Evolutionary conservation across 2,329 filamentous ascomycete species (phyloP), one percentile per base, ranked within the genome.

Genomic region (Volutella citrinella): DNA sequence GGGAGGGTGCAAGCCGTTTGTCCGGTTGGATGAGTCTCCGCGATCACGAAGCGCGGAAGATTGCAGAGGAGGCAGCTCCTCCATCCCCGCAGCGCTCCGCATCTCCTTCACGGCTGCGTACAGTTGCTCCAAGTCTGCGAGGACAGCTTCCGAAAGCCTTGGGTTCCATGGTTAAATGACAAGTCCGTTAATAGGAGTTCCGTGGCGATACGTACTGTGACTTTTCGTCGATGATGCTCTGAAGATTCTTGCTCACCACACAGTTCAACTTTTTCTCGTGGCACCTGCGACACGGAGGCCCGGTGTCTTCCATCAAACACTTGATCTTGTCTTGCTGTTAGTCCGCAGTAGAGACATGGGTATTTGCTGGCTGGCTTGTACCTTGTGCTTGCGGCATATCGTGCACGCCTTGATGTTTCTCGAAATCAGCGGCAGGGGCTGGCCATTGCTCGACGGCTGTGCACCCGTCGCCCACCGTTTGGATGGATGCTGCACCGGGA

Each of bases 201-300:
- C n/a, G n/a, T n/a, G 12, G 21, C 4, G 5, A 10, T 17, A 44
- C 48, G 34, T 40, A 61, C 56, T 58, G 55, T 19, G 55, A 52
- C 33, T 58, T 56, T 38, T 63, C 61, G 29, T 59, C 58, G 19
- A 64, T 61, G 24, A 64, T 52, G 16, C 52, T 63, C 42, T 64
- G 61, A 7, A 64, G 42, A 29, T 57, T 63, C 50, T 63, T 63
- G 38, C 60, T 60, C n/a, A 64, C 31, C 1, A 61, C 55, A 21
- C 61, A 64, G 3, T 48, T 48, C 10, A 64, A 42, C 21, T 54
- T 55, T 19, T 55, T 48, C 32, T 63, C 56, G 6, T 42, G 33
- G 27, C 61, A 64, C 19, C 61, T 46, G n/a, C 53, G 54, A 40
- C 61, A 64, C 5, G 59, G 59, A 10, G 59, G 58, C 4, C 58